Evolutionary conservation across 148 eudicot species (phyloP).

Genomic region (Silene uniflora): DNA sequence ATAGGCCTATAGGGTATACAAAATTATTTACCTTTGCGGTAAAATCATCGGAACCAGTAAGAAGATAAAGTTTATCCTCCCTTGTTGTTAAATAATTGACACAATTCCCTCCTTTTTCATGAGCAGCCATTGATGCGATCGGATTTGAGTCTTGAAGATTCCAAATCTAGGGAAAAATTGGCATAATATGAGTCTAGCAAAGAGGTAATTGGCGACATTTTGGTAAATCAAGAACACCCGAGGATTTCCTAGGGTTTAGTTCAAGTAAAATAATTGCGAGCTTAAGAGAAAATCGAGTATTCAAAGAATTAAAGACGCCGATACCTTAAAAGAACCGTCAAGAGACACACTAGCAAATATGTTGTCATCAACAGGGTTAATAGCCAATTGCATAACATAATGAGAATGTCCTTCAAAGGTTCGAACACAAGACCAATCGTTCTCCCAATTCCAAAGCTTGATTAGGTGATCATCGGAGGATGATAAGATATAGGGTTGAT

Average conservation of each 20-base stretch:
- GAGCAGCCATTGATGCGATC: conserved; percentile 63
- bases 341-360: conserved; percentile 83
- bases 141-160: conserved; percentile 75
- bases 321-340: too few relatives aligned
- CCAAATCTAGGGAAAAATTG: conserved; percentile 47
- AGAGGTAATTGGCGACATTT: too few relatives aligned
- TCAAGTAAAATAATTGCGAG: too few relatives aligned
- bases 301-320: too few relatives aligned
- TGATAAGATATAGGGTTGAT: too few relatives aligned
- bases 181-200: not conserved
- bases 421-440: too few relatives aligned
- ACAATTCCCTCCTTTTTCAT: conserved; percentile 81
- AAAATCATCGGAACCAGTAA: too few relatives aligned
- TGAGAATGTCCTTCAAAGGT: conserved; percentile 92
- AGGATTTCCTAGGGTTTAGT: too few relatives aligned
- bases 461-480: too few relatives aligned
- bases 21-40: conserved; percentile 62
- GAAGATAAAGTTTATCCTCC: conserved; percentile 62
- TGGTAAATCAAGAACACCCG: too few relatives aligned
- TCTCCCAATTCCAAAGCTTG: too few relatives aligned
- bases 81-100: conserved; percentile 69
- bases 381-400: conserved; percentile 85
- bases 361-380: conserved; percentile 65
- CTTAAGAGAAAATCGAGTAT: too few relatives aligned
- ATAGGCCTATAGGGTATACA: not conserved